Conservation (phyloP, 371 early-diverging fungal species). For the Rhizopus delemar region DNA sequence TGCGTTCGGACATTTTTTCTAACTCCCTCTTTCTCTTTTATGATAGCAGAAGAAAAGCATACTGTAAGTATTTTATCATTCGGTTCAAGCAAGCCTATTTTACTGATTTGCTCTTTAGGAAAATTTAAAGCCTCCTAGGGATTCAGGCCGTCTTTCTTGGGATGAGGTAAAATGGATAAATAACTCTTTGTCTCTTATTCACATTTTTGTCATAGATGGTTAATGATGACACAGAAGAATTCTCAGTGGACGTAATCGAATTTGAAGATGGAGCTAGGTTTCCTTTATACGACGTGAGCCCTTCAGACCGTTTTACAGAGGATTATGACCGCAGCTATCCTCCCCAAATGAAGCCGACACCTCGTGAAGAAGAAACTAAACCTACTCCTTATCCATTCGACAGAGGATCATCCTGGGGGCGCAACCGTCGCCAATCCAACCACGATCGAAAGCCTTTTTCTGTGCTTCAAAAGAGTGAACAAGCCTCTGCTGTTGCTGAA, state of each 20-base stretch:
- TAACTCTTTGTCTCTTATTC: no score
- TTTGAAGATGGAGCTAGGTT: slow-evolving; percentile 39
- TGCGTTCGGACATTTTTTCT: slow-evolving; percentile 6
- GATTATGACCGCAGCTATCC: slow-evolving; percentile 55
- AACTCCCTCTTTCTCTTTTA: not conserved
- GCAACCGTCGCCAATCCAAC: slow-evolving; percentile 26
- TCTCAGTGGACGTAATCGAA: slow-evolving; percentile 27
- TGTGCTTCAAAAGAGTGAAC: slow-evolving; percentile 14
- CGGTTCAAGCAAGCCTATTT: not conserved
- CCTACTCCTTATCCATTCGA: not conserved
- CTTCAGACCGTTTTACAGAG: slow-evolving; percentile 48
- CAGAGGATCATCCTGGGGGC: slow-evolving; percentile 12
- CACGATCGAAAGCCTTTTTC: slow-evolving; percentile 32
- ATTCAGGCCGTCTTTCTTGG: slow-evolving; percentile 19
- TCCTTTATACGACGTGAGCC: slow-evolving; percentile 26
- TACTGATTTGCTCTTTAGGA: no score
- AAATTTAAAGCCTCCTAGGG: no score
- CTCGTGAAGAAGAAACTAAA: not conserved
- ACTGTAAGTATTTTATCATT: not conserved
- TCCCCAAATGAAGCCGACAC: slow-evolving; percentile 27
- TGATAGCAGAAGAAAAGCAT: slow-evolving; percentile 12
- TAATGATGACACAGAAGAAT: slow-evolving; percentile 29
- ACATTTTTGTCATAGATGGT: slow-evolving; percentile 26
- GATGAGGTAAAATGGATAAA: slow-evolving; percentile 33
- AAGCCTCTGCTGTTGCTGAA: slow-evolving; percentile 47